Evolutionary conservation across 441 rosid genomes (phyloP), one percentile per base, ranked within the genome.

Genomic region (Arabidopsis hybrid): DNA sequence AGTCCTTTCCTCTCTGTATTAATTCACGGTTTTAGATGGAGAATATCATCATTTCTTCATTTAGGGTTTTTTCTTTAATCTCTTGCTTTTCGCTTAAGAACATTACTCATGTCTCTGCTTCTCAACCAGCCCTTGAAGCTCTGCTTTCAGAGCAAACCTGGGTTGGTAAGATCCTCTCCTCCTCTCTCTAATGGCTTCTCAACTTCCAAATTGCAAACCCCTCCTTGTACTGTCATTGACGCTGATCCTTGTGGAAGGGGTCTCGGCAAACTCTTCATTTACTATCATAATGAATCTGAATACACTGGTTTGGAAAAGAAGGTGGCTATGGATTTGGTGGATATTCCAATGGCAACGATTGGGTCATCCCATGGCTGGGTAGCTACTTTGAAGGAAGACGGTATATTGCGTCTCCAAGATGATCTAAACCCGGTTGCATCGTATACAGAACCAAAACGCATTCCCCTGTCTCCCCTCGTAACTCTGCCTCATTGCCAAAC

Each of bases 331-430:
- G 60, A 55, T 9, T 31, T 55, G 38, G 36, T 53, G 36, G 39
- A 46, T 46, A 46, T 7, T 46, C 51, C 51, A 46, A 14, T 46
- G 60, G 32, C 8, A 31, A 10, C 10, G 43, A 10, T 39, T 0
- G 43, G 43, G 43, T 39, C 43, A 39, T 39, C 34, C 34, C 38
- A 56, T 56, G 36, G 60, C 16, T 56, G 39, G 39, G 17, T 56
- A 56, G 60, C 60, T 32, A 56, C 39, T 32, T 56, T 56, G 18
- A 56, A 31, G 35, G 39, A 29, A 12, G 60, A 32, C 16, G 39
- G 16, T 8, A 10, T 39, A 39, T 4, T 31, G 32, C 32, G 32
- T 31, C 32, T 31, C 32, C 32, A 31, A 31, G 32, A 31, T 31
- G 32, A 31, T 31, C 32, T 31, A 31, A 31, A 31, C 32, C 32